These are phyloP conservation scores for Pyrrhoderma lamaoense DNA, from an alignment of 1,284 basidiomycete species.

Conservation along the genomic window DNA sequence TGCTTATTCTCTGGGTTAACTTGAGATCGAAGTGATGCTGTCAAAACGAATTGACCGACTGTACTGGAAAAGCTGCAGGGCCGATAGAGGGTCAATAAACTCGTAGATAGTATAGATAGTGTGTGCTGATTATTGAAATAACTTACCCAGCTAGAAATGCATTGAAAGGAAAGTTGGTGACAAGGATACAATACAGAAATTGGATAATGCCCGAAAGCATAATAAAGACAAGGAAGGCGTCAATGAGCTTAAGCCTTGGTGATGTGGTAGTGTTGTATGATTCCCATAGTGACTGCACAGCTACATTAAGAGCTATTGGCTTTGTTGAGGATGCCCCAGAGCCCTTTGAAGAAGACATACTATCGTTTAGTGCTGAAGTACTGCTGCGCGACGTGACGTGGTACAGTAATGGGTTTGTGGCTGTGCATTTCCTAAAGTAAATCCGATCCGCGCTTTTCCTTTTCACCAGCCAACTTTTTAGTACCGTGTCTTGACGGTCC, in stretches of 20 bases:
- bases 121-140: too few species aligned
- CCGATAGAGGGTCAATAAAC: too few species aligned
- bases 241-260: slow-evolving; percentile 86
- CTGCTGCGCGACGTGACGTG: slow-evolving; percentile 14
- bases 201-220: slow-evolving; percentile 87
- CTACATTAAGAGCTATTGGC: slow-evolving; percentile 29
- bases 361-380: not conserved
- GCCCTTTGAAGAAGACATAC: slow-evolving; percentile 28
- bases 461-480: slow-evolving; percentile 3
- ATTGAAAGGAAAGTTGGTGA: slow-evolving; percentile 96
- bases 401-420: slow-evolving; percentile 11
- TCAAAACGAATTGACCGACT: slow-evolving; percentile 94
- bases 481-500: not conserved
- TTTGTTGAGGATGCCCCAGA: slow-evolving; percentile 33
- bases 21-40: slow-evolving; percentile 87
- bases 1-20: slow-evolving; percentile 79
- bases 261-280: slow-evolving; percentile 78
- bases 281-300: slow-evolving; percentile 60
- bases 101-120: too few species aligned
- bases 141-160: slow-evolving; percentile 92
- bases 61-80: slow-evolving; percentile 93
- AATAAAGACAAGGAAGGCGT: slow-evolving; percentile 88
- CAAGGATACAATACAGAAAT: slow-evolving; percentile 85
- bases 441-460: slow-evolving; percentile 1
- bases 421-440: slow-evolving; percentile 12